Evolutionary conservation across 164 flowering plant species (phyloP).

Genomic region (Paratinospora sagittata): DNA sequence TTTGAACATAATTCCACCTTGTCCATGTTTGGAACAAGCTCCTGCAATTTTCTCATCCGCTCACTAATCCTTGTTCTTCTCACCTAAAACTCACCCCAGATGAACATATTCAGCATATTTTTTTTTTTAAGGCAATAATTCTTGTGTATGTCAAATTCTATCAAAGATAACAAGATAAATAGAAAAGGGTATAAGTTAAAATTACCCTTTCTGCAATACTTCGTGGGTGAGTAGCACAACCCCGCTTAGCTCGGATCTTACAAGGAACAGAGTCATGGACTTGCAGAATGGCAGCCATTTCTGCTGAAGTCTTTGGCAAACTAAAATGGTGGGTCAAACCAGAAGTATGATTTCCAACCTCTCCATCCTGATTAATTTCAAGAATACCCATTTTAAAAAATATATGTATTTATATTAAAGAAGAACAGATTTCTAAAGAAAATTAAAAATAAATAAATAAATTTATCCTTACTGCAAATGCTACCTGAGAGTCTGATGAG

Average conservation of each 20-base stretch:
- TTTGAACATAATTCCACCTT: conserved; percentile 42
- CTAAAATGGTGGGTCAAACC: conserved; percentile 69
- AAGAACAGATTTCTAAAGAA: too few relatives aligned
- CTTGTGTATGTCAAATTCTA: background rate
- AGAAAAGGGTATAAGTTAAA: background rate
- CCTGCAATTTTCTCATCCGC: conserved; percentile 89
- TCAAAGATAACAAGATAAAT: background rate
- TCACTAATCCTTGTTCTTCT: conserved; percentile 92
- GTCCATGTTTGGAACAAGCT: conserved; percentile 97
- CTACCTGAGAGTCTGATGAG: too few relatives aligned
- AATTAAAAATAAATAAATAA: too few relatives aligned
- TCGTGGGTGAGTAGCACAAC: conserved; percentile 92
- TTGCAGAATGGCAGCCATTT: conserved; percentile 52
- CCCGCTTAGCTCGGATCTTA: conserved; percentile 75
- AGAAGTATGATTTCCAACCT: conserved; percentile 29
- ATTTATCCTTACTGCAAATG: too few relatives aligned
- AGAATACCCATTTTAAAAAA: background rate
- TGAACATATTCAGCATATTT: background rate
- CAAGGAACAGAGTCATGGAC: conserved; percentile 73
- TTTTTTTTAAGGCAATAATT: background rate
- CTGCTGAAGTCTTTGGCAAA: conserved; percentile 54
- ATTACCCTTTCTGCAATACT: conserved; percentile 97
- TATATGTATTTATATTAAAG: too few relatives aligned
- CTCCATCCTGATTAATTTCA: conserved; percentile 35
- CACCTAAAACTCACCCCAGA: conserved; percentile 37